Conservation (phyloP, 106 monocot species). For the Dactylorhiza incarnata region DNA sequence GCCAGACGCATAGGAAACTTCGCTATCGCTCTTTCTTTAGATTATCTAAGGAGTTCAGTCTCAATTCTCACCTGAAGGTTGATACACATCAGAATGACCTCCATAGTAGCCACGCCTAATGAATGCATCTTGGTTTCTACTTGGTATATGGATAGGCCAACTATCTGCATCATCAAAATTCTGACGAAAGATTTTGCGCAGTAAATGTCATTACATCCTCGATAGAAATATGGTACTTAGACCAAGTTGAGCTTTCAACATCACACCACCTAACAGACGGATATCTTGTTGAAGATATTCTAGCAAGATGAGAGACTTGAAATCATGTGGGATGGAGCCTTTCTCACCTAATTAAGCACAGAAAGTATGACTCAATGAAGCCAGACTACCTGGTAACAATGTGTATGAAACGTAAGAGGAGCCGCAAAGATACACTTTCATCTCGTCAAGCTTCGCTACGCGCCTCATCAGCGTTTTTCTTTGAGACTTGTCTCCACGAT, state of each 20-base stretch:
- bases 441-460: no score
- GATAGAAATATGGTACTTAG: no score
- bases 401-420: no score
- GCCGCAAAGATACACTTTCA: no score
- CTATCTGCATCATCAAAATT: background rate
- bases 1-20: conserved; percentile 10
- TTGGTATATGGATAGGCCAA: conserved; percentile 8
- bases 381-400: no score
- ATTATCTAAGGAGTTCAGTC: conserved; percentile 9
- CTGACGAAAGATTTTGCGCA: background rate
- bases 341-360: no score
- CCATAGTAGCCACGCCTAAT: conserved; percentile 6
- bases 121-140: background rate
- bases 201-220: background rate
- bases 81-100: conserved; percentile 11
- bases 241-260: background rate
- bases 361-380: no score
- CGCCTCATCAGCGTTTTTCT: no score
- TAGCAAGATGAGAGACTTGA: no score
- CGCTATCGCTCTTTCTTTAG: conserved; percentile 2
- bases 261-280: conserved; percentile 6
- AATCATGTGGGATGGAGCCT: no score
- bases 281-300: background rate
- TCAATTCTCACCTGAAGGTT: conserved; percentile 7
- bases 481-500: no score